These are phyloP conservation scores for Volvox africanus DNA, from an alignment of 139 green algal species.

Conservation along the genomic window DNA sequence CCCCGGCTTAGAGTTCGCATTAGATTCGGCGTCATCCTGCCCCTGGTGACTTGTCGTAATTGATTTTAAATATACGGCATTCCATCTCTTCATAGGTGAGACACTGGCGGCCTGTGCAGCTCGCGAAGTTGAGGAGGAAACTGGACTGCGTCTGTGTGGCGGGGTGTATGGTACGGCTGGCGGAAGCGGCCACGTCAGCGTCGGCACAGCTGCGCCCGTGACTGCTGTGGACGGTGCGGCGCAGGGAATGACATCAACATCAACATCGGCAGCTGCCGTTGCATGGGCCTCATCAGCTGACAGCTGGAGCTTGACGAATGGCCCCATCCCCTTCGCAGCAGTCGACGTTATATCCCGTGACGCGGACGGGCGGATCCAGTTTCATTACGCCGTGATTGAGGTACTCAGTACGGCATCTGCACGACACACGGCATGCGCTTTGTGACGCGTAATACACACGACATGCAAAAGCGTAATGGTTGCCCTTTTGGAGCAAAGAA, in stretches of 20 bases:
- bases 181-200: slow-evolving; percentile 43
- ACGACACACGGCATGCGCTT: background rate
- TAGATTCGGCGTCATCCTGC: no score
- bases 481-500: no score
- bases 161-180: background rate
- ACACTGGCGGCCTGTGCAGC: slow-evolving; percentile 67
- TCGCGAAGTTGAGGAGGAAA: slow-evolving; percentile 72
- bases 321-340: slow-evolving; percentile 69
- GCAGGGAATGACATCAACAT: no score
- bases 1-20: no score
- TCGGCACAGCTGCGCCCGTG: no score
- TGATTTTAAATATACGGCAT: no score
- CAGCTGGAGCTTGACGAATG: slow-evolving; percentile 17
- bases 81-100: slow-evolving; percentile 55
- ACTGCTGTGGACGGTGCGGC: no score
- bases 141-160: slow-evolving; percentile 57
- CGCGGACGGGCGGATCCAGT: slow-evolving; percentile 41
- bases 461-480: no score
- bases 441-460: no score
- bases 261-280: background rate
- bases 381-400: slow-evolving; percentile 68
- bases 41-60: no score
- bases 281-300: background rate
- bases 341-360: slow-evolving; percentile 61
- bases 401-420: slow-evolving; percentile 15